Conservation (phyloP, 169 alveolate species). For the Babesia sp. region DNA sequence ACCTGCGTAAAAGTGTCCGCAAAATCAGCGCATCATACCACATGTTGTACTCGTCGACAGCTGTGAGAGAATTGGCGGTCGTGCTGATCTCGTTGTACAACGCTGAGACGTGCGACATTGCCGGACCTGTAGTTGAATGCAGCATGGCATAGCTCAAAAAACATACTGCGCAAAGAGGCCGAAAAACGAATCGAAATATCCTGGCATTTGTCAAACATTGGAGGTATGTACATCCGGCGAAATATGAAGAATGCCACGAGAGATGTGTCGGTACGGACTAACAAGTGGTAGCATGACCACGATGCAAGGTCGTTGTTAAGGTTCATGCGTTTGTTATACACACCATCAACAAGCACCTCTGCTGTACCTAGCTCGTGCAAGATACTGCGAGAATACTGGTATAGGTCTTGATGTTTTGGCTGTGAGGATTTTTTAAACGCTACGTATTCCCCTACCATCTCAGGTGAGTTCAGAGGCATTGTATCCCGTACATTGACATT, state of each 20-base stretch:
- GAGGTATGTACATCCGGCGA: conserved; percentile 61
- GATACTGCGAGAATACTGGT: conserved; percentile 38
- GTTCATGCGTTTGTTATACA: conserved; percentile 62
- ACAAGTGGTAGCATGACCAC: conserved; percentile 62
- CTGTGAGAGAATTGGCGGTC: conserved; percentile 57
- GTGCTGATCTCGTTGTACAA: conserved; percentile 43
- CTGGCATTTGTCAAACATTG: conserved; percentile 60
- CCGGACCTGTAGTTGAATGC: background rate
- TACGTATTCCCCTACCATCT: conserved; percentile 8
- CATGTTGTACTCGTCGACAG: conserved; percentile 22
- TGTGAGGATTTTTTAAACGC: background rate
- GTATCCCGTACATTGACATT: conserved; percentile 41
- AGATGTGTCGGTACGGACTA: conserved; percentile 17
- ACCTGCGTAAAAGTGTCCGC: conserved; percentile 1
- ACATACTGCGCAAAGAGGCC: conserved; percentile 7
- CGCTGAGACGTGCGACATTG: background rate
- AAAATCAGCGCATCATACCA: background rate
- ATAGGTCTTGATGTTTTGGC: conserved; percentile 30
- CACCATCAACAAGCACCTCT: conserved; percentile 34
- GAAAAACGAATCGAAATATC: conserved; percentile 47
- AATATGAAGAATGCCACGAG: conserved; percentile 40
- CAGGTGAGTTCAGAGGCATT: conserved; percentile 11
- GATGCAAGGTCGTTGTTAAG: conserved; percentile 56
- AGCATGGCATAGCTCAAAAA: background rate
- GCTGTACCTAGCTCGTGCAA: conserved; percentile 14